Base-by-base conservation (phyloP, 2,329 filamentous ascomycete genomes). In the Exophiala alcalophila region DNA sequence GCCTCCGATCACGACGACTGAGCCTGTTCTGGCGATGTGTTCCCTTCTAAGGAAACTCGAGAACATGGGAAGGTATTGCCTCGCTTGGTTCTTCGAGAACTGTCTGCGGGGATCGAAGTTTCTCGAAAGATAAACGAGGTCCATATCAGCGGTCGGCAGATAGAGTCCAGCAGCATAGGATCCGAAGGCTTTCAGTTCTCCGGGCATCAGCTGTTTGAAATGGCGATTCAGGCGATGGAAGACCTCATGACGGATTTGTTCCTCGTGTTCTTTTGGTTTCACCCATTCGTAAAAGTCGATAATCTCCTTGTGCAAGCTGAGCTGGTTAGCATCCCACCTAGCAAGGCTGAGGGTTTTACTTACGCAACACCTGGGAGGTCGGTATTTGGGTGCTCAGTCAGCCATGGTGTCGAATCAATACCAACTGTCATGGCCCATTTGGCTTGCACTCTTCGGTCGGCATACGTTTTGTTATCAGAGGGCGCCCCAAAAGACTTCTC, bases 111-210 rank as follows among this genome's bases (percentile, higher is more conserved):
- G 61, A 50, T 80, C 70, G 52, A 79, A 88, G 18, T 71, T 69
- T 1, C 66, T 60, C 3, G 81, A 83, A 36, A 90, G 78, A 38
- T 92, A 76, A 2, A 95, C 92, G 33, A 98, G 72, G 61, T 98
- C 92, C 81, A 98, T 94, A 61, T 98, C 92, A 11, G 86, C 88
- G 1, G 85, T 82, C 5, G 83, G 83, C 7, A 87, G 70, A 59
- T 86, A 86, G 5, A 88, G 70, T 0, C 86, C 88, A 3, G 88
- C 88, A 55, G 88, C 90, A 65, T 90, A 98, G 0, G 92, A 97
- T n/a, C 92, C 92, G 61, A 98, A 98, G 7, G 83, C 74, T 23
- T 77, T 71, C 5, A 96, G 70, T 34, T 82, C 73, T 32, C 79
- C 77, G 9, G 70, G 65, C 56, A 80, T 83, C 34, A 70, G 69